Evolutionary conservation across 768 basidiomycete species (phyloP), one percentile per base, ranked within the genome.

Genomic region (Amanita rimosa): DNA sequence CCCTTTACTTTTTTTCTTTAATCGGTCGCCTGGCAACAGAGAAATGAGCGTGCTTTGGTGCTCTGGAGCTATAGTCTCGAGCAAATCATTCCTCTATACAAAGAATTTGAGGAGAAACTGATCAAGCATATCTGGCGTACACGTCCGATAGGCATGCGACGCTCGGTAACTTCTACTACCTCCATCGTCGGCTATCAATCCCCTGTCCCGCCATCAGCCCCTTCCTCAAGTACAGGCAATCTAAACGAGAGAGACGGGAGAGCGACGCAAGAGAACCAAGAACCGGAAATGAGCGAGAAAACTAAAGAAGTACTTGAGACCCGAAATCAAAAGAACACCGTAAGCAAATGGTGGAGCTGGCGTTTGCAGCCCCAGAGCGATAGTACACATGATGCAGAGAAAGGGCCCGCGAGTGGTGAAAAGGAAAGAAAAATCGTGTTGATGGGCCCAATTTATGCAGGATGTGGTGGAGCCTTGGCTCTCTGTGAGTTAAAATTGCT

Each of bases 41-140:
- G 87, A 14, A 77, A 84, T 62, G 86, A 90, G 57, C 72, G 77
- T 13, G 79, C 83, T 11, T 76, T 92, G n/a, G 72, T 92, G 19
- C 75, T 91, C 19, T 93, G 89, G 89, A 75, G 81, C 1, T 85
- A 90, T 61, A 70, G 76, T 51, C 69, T 91, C 36, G 76, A 75
- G 53, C 59, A 60, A 36, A 82, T 93, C 54, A 80, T 90, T 50
- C 78, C 82, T 0, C 64, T 81, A 14, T 81, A 75, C 60, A 73
- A 73, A 46, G 85, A 86, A 57, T 83, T 88, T 54, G 83, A 88
- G 55, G 76, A 82, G 34, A 80, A 81, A 54, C 71, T 92, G 60
- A 87, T 91, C 69, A 79, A 80, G 57, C 81, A 84, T 57, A 83
- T 93, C 46, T 90, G 89, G 88, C 65, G 72, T 36, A 70, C 68